Base-by-base conservation (phyloP, 1,139 yeast genomes). In the Sugiyamaella sp. region DNA sequence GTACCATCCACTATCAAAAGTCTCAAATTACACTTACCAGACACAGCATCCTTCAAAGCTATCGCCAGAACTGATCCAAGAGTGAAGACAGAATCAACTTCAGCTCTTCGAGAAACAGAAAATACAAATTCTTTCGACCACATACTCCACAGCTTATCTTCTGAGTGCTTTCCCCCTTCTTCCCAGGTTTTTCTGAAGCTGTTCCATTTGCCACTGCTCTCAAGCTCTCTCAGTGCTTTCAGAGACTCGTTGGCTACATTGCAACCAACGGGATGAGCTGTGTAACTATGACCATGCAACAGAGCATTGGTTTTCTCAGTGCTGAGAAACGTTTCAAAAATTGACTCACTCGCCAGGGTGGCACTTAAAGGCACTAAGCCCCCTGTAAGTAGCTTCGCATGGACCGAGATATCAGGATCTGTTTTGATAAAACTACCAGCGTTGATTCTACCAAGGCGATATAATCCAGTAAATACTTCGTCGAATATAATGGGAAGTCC, bases 261-360 rank as follows among this genome's bases (percentile, higher is more conserved):
- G 43, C 69, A 65, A 4, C 68, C 68, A n/a, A 64, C 59, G 6
- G 70, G 67, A 41, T 66, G 68, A 1, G 69, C 70, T 2, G 68
- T 64, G 42, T 66, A 66, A 21, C 64, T 59, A 46, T 66, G 70
- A 2, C 69, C 69, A 50, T 66, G 69, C 2, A 66, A 56, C 43
- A 66, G 53, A 19, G 69, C 69, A 44, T 65, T 68, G 9, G 57
- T 57, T 46, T 65, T 65, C 17, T 55, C 49, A 22, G 50, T 55
- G 22, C 66, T 59, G 35, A 63, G 38, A 45, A 66, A 66, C 1
- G 63, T 49, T 12, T 59, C 50, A 55, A 64, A 65, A 22, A 66
- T 62, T 3, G 55, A 37, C 20, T 63, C 62, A 22, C 64, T 60
- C 2, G 68, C 64, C 37, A 61, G 49, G 1, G 69, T 66, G 4